Conservation (phyloP, 805 yeast species). For the Blastobotrys chiropterorum region DNA sequence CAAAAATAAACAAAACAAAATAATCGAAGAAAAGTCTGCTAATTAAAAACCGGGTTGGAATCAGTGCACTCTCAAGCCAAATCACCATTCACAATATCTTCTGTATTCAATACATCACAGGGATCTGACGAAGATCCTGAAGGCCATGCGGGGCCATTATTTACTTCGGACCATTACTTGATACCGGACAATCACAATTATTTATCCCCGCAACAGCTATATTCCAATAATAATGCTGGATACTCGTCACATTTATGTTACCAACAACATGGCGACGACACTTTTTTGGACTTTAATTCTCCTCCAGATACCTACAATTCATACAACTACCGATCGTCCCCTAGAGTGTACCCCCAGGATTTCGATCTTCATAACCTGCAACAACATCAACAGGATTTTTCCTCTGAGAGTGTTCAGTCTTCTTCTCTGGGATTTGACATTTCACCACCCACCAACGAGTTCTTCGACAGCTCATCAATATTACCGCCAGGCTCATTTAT, state of each 20-base stretch:
- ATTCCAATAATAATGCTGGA: neutral
- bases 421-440: neutral
- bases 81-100: neutral
- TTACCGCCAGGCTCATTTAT: neutral
- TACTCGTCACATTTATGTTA: neutral
- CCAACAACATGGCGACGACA: neutral
- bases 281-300: neutral
- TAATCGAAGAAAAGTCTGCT: neutral
- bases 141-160: neutral
- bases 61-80: neutral
- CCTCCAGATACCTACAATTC: neutral
- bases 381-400: neutral
- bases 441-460: neutral
- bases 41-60: neutral
- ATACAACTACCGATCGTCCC: neutral
- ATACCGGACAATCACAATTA: neutral
- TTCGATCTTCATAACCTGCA: neutral
- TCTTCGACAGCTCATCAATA: neutral
- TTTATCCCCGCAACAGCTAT: neutral
- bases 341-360: neutral
- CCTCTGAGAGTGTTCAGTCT: neutral
- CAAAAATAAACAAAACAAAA: neutral
- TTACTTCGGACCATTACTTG: neutral
- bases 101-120: neutral
- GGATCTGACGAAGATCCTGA: neutral